Base-by-base conservation (phyloP, 2,329 filamentous ascomycete genomes). In the Triangularia setosa region DNA sequence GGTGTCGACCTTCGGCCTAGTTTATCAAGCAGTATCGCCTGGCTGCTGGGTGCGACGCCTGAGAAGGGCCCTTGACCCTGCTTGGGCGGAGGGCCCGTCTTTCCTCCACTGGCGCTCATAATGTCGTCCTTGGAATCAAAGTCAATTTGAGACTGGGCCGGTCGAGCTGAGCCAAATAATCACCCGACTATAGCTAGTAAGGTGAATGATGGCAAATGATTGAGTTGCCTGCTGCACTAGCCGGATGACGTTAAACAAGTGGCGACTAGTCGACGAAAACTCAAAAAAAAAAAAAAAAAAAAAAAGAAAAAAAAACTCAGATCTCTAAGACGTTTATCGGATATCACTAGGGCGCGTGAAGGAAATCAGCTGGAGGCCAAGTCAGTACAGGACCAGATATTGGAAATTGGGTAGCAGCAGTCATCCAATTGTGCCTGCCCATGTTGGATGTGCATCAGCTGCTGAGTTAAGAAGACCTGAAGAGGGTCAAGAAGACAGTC, bases 1-100 rank as follows among this genome's bases (percentile, higher is more conserved):
- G 94, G 94, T 1, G 94, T 97, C 7, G 92, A 93, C 61, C 91
- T 90, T 71, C 93, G 87, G 72, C 91, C 90, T 58, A 90, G 82
- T 75, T 93, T 95, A 59, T 94, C 91, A 33, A 92, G 82, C 57
- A 91, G 79, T 44, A 89, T 80, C 44, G 87, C 86, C 65, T 90
- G 87, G 71, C 82, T 89, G 70, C 78, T 86, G 23, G 85, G 80
- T 61, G 83, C 76, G 68, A 80, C 76, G 66, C 78, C 70, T 69
- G 81, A 71, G 72, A 80, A 77, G 67, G 75, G 75, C 64, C 78
- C 77, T 72, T 81, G 79, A 72, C 79, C 83, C 66, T 80, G 77
- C 78, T 86, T 89, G 27, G 80, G 76, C 66, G 78, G 74, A 70
- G 81, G 76, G 67, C 79, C 80, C 65, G 81, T 69, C 72, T 87